Conservation (phyloP, 1,284 basidiomycete genomes). For the Stygiomarasmius scandens region DNA sequence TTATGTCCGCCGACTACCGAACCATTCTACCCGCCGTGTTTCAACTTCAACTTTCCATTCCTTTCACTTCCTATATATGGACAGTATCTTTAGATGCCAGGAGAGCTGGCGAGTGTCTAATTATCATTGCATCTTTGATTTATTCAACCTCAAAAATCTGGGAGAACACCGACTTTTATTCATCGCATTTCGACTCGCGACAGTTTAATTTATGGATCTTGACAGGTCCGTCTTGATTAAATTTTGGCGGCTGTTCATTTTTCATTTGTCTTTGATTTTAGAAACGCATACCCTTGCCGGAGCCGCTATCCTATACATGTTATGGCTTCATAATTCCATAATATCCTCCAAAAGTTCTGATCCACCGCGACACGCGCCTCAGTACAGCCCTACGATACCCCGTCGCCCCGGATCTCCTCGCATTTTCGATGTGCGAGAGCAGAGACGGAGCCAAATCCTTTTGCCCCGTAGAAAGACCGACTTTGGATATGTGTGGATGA, state of each 20-base stretch:
- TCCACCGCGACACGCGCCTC: constrained; percentile 20
- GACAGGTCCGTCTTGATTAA: constrained; percentile 39
- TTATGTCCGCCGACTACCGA: not conserved
- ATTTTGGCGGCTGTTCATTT: constrained; percentile 19
- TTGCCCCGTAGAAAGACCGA: constrained; percentile 43
- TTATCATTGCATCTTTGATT: constrained; percentile 57
- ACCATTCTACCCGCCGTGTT: constrained; percentile 46
- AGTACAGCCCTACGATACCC: constrained; percentile 25
- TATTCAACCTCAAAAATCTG: constrained; percentile 40
- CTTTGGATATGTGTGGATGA: constrained; percentile 82
- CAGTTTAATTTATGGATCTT: constrained; percentile 42
- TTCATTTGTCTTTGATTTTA: constrained; percentile 29
- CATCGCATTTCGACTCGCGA: constrained; percentile 11
- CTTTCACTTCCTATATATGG: constrained; percentile 39
- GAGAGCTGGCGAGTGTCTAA: constrained; percentile 55
- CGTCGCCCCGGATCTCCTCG: constrained; percentile 45
- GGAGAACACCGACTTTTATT: constrained; percentile 14
- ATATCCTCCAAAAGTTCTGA: constrained; percentile 28
- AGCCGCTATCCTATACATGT: constrained; percentile 62
- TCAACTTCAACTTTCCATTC: constrained; percentile 43
- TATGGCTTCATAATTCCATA: constrained; percentile 60
- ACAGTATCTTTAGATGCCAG: constrained; percentile 57
- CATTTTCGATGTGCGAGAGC: constrained; percentile 46
- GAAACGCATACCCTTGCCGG: constrained; percentile 63
- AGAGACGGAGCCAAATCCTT: constrained; percentile 37